A percentile compares a stretch with the other conserved stretches of the same genome.
phyloP scores from a whole-genome alignment of 257 asterid species.

The Nicotiana sylvestris region DNA sequence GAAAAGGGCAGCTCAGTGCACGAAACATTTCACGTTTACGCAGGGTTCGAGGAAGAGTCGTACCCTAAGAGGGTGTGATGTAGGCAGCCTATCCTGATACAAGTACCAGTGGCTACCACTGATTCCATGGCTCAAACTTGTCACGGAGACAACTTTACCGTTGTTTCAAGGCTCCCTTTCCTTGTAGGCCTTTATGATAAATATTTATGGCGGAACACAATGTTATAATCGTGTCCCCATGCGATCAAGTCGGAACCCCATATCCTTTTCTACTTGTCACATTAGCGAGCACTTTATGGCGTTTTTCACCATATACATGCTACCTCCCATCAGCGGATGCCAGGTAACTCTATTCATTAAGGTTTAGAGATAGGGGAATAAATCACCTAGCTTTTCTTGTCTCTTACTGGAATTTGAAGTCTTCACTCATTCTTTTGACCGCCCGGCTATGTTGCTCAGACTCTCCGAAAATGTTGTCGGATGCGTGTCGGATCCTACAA shows the following conservation, averaged over 20 bases:
- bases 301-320: not conserved
- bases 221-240: not conserved
- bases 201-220: not conserved
- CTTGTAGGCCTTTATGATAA: not conserved
- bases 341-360: not conserved
- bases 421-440: not conserved
- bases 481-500: no score
- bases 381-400: not conserved
- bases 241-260: not conserved
- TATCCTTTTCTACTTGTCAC: not conserved
- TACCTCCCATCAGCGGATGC: not conserved
- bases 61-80: no score
- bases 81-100: no score
- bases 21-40: no score
- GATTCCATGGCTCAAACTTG: no score
- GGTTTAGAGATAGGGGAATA: not conserved
- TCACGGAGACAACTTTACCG: no score
- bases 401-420: not conserved
- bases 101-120: no score
- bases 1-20: no score
- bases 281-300: not conserved
- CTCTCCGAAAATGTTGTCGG: no score
- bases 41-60: no score
- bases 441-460: no score
- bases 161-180: no score